Conservation (phyloP, 768 basidiomycete species). For the Lentinula guzmanii region DNA sequence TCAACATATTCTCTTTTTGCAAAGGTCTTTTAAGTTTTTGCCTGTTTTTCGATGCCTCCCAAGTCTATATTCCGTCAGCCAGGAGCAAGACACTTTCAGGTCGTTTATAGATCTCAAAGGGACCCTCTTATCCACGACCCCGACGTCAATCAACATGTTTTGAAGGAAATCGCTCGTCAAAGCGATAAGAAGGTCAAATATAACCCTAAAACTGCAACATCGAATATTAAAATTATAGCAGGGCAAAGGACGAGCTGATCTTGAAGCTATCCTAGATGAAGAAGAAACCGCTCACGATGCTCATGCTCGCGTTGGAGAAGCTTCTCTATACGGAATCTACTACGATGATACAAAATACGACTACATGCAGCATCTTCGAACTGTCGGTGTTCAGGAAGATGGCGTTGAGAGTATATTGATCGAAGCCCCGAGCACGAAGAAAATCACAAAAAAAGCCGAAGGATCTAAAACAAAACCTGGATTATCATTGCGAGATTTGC, state of each 20-base stretch:
- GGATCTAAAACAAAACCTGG: conserved; percentile 32
- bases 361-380: conserved; percentile 94
- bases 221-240: conserved; percentile 20
- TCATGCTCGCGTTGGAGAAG: conserved; percentile 73
- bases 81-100: conserved; percentile 89
- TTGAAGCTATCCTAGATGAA: conserved; percentile 53
- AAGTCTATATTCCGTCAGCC: conserved; percentile 90
- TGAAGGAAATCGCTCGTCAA: conserved; percentile 73
- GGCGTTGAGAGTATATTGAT: conserved; percentile 78
- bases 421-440: conserved; percentile 48
- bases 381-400: conserved; percentile 70
- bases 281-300: conserved; percentile 42
- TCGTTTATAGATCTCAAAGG: conserved; percentile 92
- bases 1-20: conserved; percentile 3
- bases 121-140: conserved; percentile 95
- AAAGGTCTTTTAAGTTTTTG: neutral
- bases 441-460: conserved; percentile 25
- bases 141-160: conserved; percentile 82
- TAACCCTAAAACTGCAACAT: neutral
- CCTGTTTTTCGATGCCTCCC: conserved; percentile 45
- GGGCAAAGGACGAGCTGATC: conserved; percentile 80
- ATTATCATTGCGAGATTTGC: conserved; percentile 52
- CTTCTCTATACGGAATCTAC: conserved; percentile 82
- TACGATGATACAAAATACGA: conserved; percentile 97
- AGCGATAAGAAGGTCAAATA: conserved; percentile 59